Conservation (phyloP, 495 filamentous ascomycete genomes). For the Podospora fimiseda region DNA sequence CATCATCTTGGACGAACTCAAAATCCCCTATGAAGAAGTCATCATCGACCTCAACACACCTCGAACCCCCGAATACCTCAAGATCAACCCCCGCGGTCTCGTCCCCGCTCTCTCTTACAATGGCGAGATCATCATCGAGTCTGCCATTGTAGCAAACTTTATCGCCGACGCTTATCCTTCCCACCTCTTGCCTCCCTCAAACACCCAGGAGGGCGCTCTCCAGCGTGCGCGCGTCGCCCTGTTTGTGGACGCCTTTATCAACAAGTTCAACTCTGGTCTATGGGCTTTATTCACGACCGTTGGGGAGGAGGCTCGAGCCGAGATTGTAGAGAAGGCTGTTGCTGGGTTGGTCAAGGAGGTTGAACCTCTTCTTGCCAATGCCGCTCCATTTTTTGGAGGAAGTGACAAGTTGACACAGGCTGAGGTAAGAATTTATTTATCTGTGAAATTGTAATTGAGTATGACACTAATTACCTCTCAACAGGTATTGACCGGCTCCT, state of each 20-base stretch:
- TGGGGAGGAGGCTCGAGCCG: slow-evolving; percentile 33
- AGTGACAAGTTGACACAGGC: slow-evolving; percentile 66
- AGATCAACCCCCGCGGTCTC: slow-evolving; percentile 78
- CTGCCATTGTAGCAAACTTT: slow-evolving; percentile 67
- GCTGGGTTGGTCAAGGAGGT: slow-evolving; percentile 62
- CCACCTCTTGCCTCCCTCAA: slow-evolving; percentile 44
- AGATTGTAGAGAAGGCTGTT: slow-evolving; percentile 38
- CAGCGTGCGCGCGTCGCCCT: slow-evolving; percentile 63
- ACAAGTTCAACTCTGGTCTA: slow-evolving; percentile 51
- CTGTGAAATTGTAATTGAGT: neutral
- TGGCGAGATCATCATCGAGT: slow-evolving; percentile 67
- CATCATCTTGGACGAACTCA: slow-evolving; percentile 67
- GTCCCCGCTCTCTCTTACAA: slow-evolving; percentile 69
- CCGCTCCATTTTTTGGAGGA: slow-evolving; percentile 76
- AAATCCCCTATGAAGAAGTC: slow-evolving; percentile 70
- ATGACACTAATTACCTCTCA: neutral
- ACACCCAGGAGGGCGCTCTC: slow-evolving; percentile 35
- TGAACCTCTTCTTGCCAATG: slow-evolving; percentile 61
- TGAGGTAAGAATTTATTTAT: slow-evolving; percentile 50
- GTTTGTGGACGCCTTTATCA: slow-evolving; percentile 70
- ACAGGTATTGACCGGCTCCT: slow-evolving; percentile 58
- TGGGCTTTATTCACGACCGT: slow-evolving; percentile 33
- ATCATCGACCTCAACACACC: slow-evolving; percentile 68
- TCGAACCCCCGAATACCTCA: slow-evolving; percentile 75
- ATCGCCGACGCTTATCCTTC: slow-evolving; percentile 51